A percentile compares a stretch with the other conserved stretches of the same genome.
phyloP scores from a whole-genome alignment of 1,139 yeast genomes.

The Yamadazyma triangularis region DNA sequence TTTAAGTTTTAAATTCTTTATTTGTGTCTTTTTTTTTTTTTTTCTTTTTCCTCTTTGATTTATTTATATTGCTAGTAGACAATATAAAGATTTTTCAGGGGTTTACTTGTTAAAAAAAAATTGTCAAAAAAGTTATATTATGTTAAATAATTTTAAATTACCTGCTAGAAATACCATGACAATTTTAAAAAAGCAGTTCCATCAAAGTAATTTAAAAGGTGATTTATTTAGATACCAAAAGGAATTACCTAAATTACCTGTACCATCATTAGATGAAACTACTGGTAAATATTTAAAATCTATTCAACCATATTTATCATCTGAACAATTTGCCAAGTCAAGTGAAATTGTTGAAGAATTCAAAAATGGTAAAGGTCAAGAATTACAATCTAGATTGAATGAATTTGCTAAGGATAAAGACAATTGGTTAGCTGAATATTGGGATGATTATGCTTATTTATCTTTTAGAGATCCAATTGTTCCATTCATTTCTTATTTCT shows the following conservation, averaged over 20 bases:
- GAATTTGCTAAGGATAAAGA: constrained; percentile 58
- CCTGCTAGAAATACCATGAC: constrained; percentile 1
- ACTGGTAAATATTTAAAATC: constrained; percentile 65
- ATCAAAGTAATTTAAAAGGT: constrained; percentile 48
- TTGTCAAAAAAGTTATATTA: too few species aligned
- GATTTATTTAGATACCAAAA: constrained; percentile 70
- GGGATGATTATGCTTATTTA: constrained; percentile 94
- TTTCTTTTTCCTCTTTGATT: too few species aligned
- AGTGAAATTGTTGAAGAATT: constrained; percentile 64
- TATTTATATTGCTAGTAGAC: too few species aligned
- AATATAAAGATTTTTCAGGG: too few species aligned
- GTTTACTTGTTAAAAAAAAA: too few species aligned
- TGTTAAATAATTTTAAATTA: constrained; percentile 11
- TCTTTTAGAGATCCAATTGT: constrained; percentile 90
- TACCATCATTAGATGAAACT: constrained; percentile 78
- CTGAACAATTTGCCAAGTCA: constrained; percentile 52
- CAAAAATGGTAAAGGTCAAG: constrained; percentile 53
- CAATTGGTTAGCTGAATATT: constrained; percentile 89
- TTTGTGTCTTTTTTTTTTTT: too few species aligned
- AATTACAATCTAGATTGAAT: constrained; percentile 62
- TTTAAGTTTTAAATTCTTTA: too few species aligned
- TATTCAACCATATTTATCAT: constrained; percentile 61
- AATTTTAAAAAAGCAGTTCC: constrained; percentile 21
- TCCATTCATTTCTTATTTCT: constrained; percentile 90
- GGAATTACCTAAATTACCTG: constrained; percentile 79